Percentiles rank a stretch among this genome's conserved stretches.
phyloP scores from a whole-genome alignment of 768 basidiomycete species.

The Calocybe cyanea region DNA sequence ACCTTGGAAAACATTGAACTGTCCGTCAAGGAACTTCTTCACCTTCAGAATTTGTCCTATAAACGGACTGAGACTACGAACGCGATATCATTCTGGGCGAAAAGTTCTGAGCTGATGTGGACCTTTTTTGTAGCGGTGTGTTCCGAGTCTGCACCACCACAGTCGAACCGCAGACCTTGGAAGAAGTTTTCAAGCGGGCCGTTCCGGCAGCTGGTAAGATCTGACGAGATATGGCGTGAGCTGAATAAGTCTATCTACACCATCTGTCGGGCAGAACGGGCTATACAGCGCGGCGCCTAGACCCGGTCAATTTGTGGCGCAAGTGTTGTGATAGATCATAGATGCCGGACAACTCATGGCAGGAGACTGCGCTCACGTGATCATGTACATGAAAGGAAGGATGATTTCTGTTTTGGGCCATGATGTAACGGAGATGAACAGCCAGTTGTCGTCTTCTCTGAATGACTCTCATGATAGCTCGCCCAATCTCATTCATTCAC shows the following conservation, averaged over 20 bases:
- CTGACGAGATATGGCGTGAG: constrained; percentile 15
- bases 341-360: constrained; percentile 18
- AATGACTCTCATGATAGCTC: constrained; percentile 5
- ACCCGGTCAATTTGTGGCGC: constrained; percentile 28
- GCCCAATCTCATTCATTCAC: constrained; percentile 15
- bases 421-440: constrained; percentile 22
- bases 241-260: constrained; percentile 9
- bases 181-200: constrained; percentile 16
- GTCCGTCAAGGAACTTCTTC: no score
- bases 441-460: constrained; percentile 2
- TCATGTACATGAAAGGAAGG: constrained; percentile 20
- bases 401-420: constrained; percentile 16
- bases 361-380: constrained; percentile 17
- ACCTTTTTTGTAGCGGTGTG: no score
- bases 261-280: constrained; percentile 7
- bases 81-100: no score
- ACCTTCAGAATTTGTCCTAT: no score
- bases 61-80: no score
- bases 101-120: no score
- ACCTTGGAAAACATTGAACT: no score
- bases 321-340: constrained; percentile 11
- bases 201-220: constrained; percentile 14
- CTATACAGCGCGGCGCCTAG: constrained; percentile 8
- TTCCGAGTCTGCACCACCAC: no score
- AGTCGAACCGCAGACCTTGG: no score